A percentile compares a stretch with the other conserved stretches of the same genome.
phyloP scores from a whole-genome alignment of 768 basidiomycete species.

The Termitomyces sp. region DNA sequence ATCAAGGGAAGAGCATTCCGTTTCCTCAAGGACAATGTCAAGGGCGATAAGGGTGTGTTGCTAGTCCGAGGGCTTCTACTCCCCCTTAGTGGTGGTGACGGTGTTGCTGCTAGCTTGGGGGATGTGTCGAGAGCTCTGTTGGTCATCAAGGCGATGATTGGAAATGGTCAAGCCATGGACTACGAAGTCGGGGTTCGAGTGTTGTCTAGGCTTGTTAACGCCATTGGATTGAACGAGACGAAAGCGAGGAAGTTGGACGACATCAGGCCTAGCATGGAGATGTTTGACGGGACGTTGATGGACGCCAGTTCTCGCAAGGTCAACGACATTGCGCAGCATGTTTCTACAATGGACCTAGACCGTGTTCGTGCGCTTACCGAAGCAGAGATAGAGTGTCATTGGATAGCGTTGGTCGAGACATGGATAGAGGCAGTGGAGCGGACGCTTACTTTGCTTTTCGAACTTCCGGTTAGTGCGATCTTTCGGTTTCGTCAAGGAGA shows the following conservation, averaged over 20 bases:
- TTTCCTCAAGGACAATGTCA: constrained; percentile 42
- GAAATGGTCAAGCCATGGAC: constrained; percentile 17
- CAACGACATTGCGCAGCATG: constrained; percentile 19
- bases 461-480: constrained; percentile 18
- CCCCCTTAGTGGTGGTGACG: neutral
- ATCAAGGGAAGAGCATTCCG: constrained; percentile 31
- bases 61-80: constrained; percentile 37
- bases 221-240: constrained; percentile 17
- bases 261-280: constrained; percentile 22
- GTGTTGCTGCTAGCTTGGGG: neutral
- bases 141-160: constrained; percentile 35
- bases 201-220: constrained; percentile 29
- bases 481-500: neutral
- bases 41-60: constrained; percentile 36
- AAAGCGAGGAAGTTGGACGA: constrained; percentile 3
- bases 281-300: constrained; percentile 45
- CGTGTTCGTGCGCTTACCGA: constrained; percentile 30
- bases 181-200: constrained; percentile 28
- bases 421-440: constrained; percentile 29
- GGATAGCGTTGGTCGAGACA: constrained; percentile 30
- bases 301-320: constrained; percentile 21
- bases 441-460: constrained; percentile 9
- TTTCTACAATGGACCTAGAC: constrained; percentile 18
- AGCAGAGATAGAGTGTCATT: constrained; percentile 31
- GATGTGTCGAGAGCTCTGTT: constrained; percentile 30